Evolutionary conservation across 1,284 basidiomycete species (phyloP).

Genomic region (Tilletiaria anomala): DNA sequence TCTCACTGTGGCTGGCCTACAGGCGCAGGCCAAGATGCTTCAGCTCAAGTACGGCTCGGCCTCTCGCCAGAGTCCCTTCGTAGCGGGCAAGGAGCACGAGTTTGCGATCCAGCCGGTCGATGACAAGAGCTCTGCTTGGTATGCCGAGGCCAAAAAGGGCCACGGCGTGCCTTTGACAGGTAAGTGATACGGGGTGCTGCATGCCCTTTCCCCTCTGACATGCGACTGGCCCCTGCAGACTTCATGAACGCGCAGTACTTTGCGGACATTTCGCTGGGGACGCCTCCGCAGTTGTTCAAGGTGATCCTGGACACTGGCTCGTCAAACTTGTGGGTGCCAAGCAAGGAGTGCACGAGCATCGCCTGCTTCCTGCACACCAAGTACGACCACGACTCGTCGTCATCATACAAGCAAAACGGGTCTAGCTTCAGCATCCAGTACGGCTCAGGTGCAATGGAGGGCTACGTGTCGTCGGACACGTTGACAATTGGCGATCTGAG

Average conservation of each 20-base stretch:
- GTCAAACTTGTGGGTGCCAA: conserved; percentile 88
- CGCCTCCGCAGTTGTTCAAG: conserved; percentile 59
- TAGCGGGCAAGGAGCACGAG: conserved; percentile 42
- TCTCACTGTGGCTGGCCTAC: conserved; percentile 54
- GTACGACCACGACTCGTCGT: conserved; percentile 61
- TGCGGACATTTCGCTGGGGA: conserved; percentile 69
- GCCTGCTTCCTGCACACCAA: conserved; percentile 94
- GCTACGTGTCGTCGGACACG: conserved; percentile 76
- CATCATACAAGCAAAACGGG: conserved; percentile 83
- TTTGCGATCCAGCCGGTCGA: too few species aligned
- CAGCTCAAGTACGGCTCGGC: conserved; percentile 31
- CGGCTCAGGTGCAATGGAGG: conserved; percentile 92
- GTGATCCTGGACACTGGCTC: conserved; percentile 79
- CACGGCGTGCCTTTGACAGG: conserved; percentile 81
- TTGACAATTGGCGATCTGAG: conserved; percentile 70
- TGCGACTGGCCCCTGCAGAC: conserved; percentile 46
- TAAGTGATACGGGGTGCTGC: conserved; percentile 43
- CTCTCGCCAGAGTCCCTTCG: conserved; percentile 20
- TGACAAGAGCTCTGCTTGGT: too few species aligned
- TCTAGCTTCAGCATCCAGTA: conserved; percentile 84
- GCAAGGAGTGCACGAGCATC: conserved; percentile 74
- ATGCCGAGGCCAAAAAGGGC: conserved; percentile 50
- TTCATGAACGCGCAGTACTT: conserved; percentile 98
- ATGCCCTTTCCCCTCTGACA: conserved; percentile 6
- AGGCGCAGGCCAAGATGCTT: conserved; percentile 47